These are phyloP conservation scores for Flaveria trinervia DNA, from an alignment of 129 eudicot species.

Conservation along the genomic window DNA sequence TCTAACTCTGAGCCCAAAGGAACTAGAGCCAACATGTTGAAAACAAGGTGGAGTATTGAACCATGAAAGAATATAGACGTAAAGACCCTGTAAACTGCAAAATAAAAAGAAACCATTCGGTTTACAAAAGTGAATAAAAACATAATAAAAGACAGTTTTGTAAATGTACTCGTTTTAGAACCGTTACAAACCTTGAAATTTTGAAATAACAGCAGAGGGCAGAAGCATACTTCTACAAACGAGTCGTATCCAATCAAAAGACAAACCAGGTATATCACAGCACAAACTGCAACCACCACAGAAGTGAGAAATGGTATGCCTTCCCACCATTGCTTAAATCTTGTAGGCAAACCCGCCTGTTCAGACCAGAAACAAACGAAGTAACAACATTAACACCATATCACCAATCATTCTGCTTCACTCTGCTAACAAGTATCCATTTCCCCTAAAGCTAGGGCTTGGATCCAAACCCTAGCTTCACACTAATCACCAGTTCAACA, in stretches of 20 bases:
- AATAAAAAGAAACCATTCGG: not conserved
- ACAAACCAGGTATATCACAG: conserved; percentile 71
- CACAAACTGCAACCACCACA: conserved; percentile 64
- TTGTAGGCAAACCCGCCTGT: conserved; percentile 79
- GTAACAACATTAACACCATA: conserved; percentile 17
- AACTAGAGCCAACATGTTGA: conserved; percentile 95
- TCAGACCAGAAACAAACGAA: conserved; percentile 23
- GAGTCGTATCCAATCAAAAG: conserved; percentile 93
- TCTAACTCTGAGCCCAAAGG: conserved; percentile 97
- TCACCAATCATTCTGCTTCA: conserved; percentile 3
- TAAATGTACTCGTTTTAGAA: not conserved
- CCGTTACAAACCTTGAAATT: conserved; percentile 64
- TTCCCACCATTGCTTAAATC: conserved; percentile 97
- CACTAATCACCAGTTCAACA: not conserved
- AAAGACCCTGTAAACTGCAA: conserved; percentile 89
- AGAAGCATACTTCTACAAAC: conserved; percentile 81
- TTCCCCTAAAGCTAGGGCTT: not conserved
- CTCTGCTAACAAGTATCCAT: not conserved
- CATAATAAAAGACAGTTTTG: not conserved
- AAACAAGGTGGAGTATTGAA: conserved; percentile 81
- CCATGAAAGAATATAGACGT: conserved; percentile 88
- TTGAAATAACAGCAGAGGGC: conserved; percentile 74
- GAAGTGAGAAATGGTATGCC: conserved; percentile 93
- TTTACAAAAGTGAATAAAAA: conserved; percentile 15
- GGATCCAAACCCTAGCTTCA: not conserved